These are phyloP conservation scores for Suillus hirtellus DNA, from an alignment of 768 basidiomycete genomes.

Conservation along the genomic window DNA sequence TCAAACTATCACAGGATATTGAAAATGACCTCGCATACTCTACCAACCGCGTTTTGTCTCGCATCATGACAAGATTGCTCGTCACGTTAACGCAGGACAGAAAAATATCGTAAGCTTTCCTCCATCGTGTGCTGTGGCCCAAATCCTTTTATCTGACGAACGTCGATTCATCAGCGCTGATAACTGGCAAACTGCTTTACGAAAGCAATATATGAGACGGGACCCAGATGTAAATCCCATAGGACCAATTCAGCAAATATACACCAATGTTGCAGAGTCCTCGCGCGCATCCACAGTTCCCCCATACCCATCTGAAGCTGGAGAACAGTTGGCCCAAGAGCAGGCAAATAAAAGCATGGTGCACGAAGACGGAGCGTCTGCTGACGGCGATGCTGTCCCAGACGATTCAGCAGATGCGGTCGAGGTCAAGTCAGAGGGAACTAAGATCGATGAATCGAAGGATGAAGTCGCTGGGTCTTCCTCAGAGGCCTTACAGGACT, in stretches of 20 bases:
- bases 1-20: constrained; percentile 54
- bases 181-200: constrained; percentile 78
- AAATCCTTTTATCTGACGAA: constrained; percentile 19
- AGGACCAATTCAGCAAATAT: constrained; percentile 46
- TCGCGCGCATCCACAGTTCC: constrained; percentile 32
- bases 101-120: constrained; percentile 64
- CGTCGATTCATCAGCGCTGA: constrained; percentile 48
- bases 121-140: constrained; percentile 23
- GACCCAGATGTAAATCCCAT: constrained; percentile 72
- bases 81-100: constrained; percentile 77
- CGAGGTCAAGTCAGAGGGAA: constrained; percentile 10
- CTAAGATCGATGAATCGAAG: constrained; percentile 16
- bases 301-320: constrained; percentile 10
- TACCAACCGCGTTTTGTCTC: constrained; percentile 60
- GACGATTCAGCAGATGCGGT: constrained; percentile 2
- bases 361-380: constrained; percentile 18
- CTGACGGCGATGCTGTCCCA: constrained; percentile 8
- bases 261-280: constrained; percentile 24
- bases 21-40: constrained; percentile 73
- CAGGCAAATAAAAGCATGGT: constrained; percentile 7
- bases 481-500: constrained; percentile 20
- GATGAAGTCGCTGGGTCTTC: constrained; percentile 23
- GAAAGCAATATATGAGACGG: constrained; percentile 76
- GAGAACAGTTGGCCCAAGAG: constrained; percentile 14
- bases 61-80: constrained; percentile 74